A percentile compares a stretch with the other conserved stretches of the same genome.
Evolutionary conservation across 2,329 filamentous ascomycete genomes (phyloP).

Genomic region (Arthrobotrys sphaeroides): DNA sequence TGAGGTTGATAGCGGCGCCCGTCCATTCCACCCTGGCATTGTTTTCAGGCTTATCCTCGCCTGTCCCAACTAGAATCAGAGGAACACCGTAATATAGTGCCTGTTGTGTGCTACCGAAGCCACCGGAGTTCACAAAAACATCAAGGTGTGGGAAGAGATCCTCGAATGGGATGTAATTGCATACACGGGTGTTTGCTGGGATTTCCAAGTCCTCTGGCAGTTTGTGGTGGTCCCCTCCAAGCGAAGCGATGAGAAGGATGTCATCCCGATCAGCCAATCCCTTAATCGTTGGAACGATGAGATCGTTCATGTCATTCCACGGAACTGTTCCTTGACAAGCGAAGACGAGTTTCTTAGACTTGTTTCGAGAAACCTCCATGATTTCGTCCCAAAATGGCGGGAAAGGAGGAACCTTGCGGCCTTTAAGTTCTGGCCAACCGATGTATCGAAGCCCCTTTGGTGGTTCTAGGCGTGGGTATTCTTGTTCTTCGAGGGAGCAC

Average conservation of each 20-base stretch:
- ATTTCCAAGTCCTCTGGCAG: conserved; percentile 59
- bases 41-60: conserved; percentile 62
- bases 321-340: conserved; percentile 66
- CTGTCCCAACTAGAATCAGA: conserved; percentile 64
- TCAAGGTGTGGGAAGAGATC: conserved; percentile 62
- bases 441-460: conserved; percentile 47
- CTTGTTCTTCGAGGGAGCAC: conserved; percentile 46
- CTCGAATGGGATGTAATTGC: conserved; percentile 66
- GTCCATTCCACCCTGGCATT: conserved; percentile 62
- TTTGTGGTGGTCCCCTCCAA: conserved; percentile 58
- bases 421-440: conserved; percentile 49
- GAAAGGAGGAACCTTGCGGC: conserved; percentile 40
- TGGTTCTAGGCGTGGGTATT: conserved; percentile 32
- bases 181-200: conserved; percentile 63
- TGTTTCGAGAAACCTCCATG: conserved; percentile 59
- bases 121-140: conserved; percentile 65
- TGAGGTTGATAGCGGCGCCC: conserved; percentile 64
- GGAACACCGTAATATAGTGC: conserved; percentile 64
- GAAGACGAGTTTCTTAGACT: conserved; percentile 63
- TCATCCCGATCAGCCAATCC: conserved; percentile 63
- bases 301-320: conserved; percentile 60
- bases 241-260: conserved; percentile 61
- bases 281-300: conserved; percentile 64
- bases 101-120: conserved; percentile 65
- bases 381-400: conserved; percentile 66